phyloP scores from a whole-genome alignment of 164 flowering plant species.

The Aristolochia contorta region DNA sequence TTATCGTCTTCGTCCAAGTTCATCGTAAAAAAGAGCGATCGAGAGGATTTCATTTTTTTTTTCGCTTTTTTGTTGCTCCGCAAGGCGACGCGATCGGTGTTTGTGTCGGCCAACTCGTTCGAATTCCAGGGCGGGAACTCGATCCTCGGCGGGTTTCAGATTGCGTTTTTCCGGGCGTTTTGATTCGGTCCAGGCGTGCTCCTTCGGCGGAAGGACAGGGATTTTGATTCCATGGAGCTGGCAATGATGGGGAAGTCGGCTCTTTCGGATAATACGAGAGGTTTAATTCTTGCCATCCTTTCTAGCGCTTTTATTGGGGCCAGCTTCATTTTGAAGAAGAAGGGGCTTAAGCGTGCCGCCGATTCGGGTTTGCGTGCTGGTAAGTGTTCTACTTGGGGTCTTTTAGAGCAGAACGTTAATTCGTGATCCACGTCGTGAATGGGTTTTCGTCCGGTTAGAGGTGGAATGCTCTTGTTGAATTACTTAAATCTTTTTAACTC shows the following conservation, averaged over 20 bases:
- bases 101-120: neutral
- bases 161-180: neutral
- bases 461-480: no score
- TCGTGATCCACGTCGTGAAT: no score
- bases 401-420: neutral
- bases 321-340: slow-evolving; percentile 81
- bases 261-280: slow-evolving; percentile 49
- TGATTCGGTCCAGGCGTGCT: neutral
- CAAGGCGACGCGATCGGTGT: neutral
- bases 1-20: no score
- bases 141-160: neutral
- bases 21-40: neutral
- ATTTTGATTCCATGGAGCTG: neutral
- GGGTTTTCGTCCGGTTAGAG: no score
- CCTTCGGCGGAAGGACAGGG: neutral
- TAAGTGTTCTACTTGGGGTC: slow-evolving; percentile 4
- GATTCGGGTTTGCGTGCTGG: slow-evolving; percentile 71
- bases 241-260: slow-evolving; percentile 21
- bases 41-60: neutral
- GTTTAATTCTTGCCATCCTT: slow-evolving; percentile 50
- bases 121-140: slow-evolving; percentile 10
- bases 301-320: slow-evolving; percentile 70
- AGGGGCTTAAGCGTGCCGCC: slow-evolving; percentile 64
- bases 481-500: no score
- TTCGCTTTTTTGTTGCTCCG: neutral